Base-by-base conservation (phyloP, 371 early-diverging fungal species). In the Mucor piriformis region DNA sequence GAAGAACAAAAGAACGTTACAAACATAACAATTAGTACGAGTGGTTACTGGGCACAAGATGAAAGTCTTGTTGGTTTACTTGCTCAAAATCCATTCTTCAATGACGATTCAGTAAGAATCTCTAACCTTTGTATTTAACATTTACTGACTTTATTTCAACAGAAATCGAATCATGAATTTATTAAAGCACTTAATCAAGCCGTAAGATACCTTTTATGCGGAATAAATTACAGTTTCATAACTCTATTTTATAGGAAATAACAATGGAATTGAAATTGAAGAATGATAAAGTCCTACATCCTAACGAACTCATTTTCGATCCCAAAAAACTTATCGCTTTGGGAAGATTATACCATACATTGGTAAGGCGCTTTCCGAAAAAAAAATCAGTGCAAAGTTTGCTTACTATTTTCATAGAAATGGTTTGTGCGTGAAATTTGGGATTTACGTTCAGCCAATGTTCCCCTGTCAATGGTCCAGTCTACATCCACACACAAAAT, bases 241-340 rank as follows among this genome's bases (percentile, higher is more conserved):
- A n/a, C n/a, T n/a, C n/a, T n/a, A n/a, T 50, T 25, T 34, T 54
- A 34, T n/a, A 84, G 86, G 96, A 96, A 85, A 92, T 90, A 2
- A 69, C 69, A 20, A 64, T 88, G 61, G 92, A 94, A 66, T 73
- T 90, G 69, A 81, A 82, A 12, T 79, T 95, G n/a, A 94, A 94
- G 64, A 79, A 85, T 5, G 92, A 92, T 57, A 74, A 93, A 7
- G 85, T 88, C 1, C 76, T 96, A 25, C 85, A 90, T 50, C 62
- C 87, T 10, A 83, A 83, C 50, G 96, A 96, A 62, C 79, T 96
- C 4, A 82, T 96, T 7, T 89, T 95, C 58, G 97, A 96, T 48
- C 70, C 74, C 15, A 90, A 90, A 54, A 91, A 85, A 44, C 63
- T 95, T 32, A 81, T 86, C 53, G 73, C 84, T 6, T 55, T 95